Conservation (phyloP, 1,284 basidiomycete species). For the Cystobasidium slooffiae region DNA sequence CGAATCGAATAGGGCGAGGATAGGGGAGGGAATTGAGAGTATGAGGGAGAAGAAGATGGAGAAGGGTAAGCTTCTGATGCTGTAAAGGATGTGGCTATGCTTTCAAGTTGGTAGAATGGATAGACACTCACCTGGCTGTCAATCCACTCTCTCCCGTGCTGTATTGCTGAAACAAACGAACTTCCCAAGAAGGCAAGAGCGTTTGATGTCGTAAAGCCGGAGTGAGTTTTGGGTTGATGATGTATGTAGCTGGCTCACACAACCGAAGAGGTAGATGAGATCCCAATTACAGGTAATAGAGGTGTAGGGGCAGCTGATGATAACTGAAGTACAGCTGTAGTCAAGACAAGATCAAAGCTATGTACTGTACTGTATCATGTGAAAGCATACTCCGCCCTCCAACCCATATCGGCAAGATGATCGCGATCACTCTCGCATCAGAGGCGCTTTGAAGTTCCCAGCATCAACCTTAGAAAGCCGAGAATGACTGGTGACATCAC, state of each 20-base stretch:
- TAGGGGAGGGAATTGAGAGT: background rate
- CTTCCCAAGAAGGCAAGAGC: slow-evolving; percentile 17
- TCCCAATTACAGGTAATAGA: too few species aligned
- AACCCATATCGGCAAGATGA: background rate
- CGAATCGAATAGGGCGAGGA: slow-evolving; percentile 3
- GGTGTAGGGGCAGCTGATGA: too few species aligned
- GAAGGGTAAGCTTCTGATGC: background rate
- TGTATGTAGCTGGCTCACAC: too few species aligned
- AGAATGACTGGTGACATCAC: background rate
- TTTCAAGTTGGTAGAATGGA: background rate
- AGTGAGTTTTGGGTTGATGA: too few species aligned
- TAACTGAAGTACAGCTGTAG: too few species aligned
- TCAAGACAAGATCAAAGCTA: too few species aligned
- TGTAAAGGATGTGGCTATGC: background rate
- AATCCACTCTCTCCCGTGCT: background rate
- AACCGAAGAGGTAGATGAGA: too few species aligned
- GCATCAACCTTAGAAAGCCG: too few species aligned
- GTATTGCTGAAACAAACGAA: too few species aligned
- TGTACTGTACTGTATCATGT: too few species aligned
- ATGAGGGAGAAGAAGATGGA: background rate
- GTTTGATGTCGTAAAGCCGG: too few species aligned
- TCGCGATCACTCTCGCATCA: background rate
- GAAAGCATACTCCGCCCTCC: background rate
- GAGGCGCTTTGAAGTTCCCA: slow-evolving; percentile 4
- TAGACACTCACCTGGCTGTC: background rate